Base-by-base conservation (phyloP, 176 grass and related monocot genomes). In the Chrysopogon serrulatus region DNA sequence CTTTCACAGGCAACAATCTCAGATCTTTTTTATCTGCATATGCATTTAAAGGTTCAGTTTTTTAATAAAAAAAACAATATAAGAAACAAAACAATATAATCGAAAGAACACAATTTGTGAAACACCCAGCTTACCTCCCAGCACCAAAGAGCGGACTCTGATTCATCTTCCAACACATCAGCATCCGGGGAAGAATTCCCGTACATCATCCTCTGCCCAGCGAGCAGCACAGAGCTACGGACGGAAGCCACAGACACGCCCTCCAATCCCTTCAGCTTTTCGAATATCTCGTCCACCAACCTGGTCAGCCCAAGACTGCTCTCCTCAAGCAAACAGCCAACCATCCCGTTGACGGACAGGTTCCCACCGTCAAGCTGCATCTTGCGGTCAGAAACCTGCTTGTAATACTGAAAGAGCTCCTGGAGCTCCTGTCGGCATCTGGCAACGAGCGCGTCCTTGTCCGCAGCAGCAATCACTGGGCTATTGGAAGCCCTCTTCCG, bases 141-240 rank as follows among this genome's bases (percentile, higher is more conserved):
- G 75, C 95, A 98, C 95, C 95, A 95, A 40, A 98, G 78, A 51
- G 90, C 90, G 6, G 54, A 33, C 15, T 92, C 90, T 2, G 92
- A 92, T 71, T 94, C 86, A 86, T 98, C 95, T 49, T 98, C 95
- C 34, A 98, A 19, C 13, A 98, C 90, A 91, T 98, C 92, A 71
- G 92, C 90, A 72, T 98, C 92, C 1, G 70, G 71, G n/a, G 76
- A 86, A 21, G 86, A 86, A 6, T 83, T 47, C 9, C 95, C 92
- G 53, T 98, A 98, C 92, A 88, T 84, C 79, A 86, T 77, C 87
- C 95, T 91, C 86, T 95, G 92, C 30, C 95, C 95, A 35, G 91
- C 76, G 37, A 87, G 90, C 30, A 98, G 90, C 26, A 98, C 74
- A 8, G 78, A 83, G 61, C 86, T 78, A 10, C 91, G 82, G 24